Evolutionary conservation across 2,329 filamentous ascomycete species (phyloP).

Genomic region (Aspergillus sp.): DNA sequence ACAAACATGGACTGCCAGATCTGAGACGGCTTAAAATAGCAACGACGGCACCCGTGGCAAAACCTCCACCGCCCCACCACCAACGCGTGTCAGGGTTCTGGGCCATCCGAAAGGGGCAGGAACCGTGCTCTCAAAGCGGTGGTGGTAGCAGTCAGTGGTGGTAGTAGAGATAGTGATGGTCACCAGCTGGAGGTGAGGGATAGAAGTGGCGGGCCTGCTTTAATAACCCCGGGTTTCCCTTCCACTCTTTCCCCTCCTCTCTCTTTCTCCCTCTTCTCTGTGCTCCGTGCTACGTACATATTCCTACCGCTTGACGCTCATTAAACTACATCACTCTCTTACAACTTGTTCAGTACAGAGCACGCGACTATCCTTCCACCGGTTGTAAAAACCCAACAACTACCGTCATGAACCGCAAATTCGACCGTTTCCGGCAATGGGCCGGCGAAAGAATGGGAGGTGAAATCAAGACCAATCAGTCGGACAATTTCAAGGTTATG

Average conservation of each 20-base stretch:
- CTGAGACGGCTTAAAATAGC: background rate
- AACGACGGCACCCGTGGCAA: background rate
- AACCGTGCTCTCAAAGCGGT: background rate
- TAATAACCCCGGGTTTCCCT: background rate
- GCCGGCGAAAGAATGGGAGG: constrained; percentile 92
- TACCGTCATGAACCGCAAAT: constrained; percentile 59
- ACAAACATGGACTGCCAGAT: background rate
- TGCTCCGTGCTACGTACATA: no score
- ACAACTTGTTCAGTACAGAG: background rate
- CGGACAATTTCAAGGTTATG: constrained; percentile 83
- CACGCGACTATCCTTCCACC: no score
- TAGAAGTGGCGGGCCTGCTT: constrained; percentile 30
- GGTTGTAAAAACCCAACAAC: background rate
- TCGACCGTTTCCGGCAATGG: constrained; percentile 97
- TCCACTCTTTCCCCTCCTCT: background rate
- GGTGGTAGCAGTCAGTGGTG: no score
- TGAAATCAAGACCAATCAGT: constrained; percentile 76
- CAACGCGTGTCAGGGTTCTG: constrained; percentile 26
- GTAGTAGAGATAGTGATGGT: no score
- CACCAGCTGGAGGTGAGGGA: no score
- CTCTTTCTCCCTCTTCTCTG: no score
- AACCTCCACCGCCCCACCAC: constrained; percentile 13
- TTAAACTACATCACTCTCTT: background rate
- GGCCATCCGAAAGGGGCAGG: background rate
- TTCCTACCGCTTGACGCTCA: no score